Conservation (phyloP, 345 rosid genomes). For the Citrus sinensis region DNA sequence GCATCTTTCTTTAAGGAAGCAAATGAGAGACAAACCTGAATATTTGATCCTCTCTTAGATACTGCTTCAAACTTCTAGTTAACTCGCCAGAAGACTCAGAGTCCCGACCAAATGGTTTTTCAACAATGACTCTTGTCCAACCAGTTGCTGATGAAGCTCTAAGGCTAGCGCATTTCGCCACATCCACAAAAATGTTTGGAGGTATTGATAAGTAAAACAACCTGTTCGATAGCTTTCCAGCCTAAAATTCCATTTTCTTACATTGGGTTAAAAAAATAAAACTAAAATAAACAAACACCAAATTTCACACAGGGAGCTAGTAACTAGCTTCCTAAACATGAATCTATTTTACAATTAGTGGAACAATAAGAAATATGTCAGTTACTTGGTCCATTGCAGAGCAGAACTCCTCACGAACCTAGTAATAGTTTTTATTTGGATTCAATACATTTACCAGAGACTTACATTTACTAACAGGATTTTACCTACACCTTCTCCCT, state of each 20-base stretch:
- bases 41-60: constrained; percentile 78
- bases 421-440: too few relatives aligned
- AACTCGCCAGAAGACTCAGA: constrained; percentile 71
- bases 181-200: constrained; percentile 85
- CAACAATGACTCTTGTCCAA: constrained; percentile 91
- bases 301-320: background rate
- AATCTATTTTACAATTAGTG: background rate
- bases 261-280: background rate
- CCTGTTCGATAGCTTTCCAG: constrained; percentile 66
- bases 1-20: background rate
- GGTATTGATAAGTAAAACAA: constrained; percentile 86
- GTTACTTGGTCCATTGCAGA: background rate
- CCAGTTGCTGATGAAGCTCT: constrained; percentile 69
- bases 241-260: constrained; percentile 35
- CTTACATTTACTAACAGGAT: too few relatives aligned
- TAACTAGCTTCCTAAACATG: background rate
- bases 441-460: too few relatives aligned
- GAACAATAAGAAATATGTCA: background rate
- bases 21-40: constrained; percentile 53
- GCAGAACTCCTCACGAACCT: too few relatives aligned
- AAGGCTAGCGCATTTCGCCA: constrained; percentile 68
- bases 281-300: background rate
- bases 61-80: constrained; percentile 74
- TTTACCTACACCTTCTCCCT: too few relatives aligned
- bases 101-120: constrained; percentile 95